phyloP scores from a whole-genome alignment of 2,329 filamentous ascomycete species.

The Drechslera avenae region DNA sequence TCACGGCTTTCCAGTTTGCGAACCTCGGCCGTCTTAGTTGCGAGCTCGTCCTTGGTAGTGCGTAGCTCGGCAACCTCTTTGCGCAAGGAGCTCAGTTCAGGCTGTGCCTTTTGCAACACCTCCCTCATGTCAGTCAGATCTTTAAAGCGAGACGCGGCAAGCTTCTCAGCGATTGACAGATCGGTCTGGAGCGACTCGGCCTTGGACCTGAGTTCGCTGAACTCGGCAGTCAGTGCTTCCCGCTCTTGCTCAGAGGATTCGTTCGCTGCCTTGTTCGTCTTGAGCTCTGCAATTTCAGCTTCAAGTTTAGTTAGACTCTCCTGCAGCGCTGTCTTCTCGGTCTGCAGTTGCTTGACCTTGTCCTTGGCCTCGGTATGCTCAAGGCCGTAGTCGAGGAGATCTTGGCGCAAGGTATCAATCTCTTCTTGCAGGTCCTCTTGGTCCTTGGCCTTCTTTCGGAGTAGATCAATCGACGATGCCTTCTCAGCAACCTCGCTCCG shows the following conservation, averaged over 20 bases:
- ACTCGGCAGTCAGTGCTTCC: constrained; percentile 65
- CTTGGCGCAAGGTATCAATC: constrained; percentile 81
- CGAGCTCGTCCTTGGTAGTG: constrained; percentile 74
- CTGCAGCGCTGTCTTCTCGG: constrained; percentile 70
- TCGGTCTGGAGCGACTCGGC: constrained; percentile 77
- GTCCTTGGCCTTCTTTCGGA: constrained; percentile 74
- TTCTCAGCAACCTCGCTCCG: constrained; percentile 55
- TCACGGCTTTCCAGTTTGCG: constrained; percentile 80
- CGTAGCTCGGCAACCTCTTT: constrained; percentile 78
- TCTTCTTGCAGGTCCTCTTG: constrained; percentile 81
- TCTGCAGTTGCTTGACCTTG: constrained; percentile 69
- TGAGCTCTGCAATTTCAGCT: constrained; percentile 67
- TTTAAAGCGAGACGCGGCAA: constrained; percentile 86
- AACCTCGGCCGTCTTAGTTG: constrained; percentile 66
- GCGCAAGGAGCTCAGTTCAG: constrained; percentile 79
- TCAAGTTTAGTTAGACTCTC: constrained; percentile 71
- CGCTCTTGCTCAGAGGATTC: constrained; percentile 59
- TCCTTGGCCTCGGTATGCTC: constrained; percentile 85
- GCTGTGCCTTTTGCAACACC: constrained; percentile 80
- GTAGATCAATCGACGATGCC: constrained; percentile 71
- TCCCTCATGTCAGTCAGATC: constrained; percentile 82
- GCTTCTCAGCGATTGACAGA: constrained; percentile 80
- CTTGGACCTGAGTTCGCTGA: constrained; percentile 73
- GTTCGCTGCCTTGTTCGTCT: constrained; percentile 53
- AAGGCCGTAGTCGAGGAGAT: constrained; percentile 77